Evolutionary conservation across 805 yeast species (phyloP), one percentile per base, ranked within the genome.

Genomic region (Pichia rugopelliculosa): DNA sequence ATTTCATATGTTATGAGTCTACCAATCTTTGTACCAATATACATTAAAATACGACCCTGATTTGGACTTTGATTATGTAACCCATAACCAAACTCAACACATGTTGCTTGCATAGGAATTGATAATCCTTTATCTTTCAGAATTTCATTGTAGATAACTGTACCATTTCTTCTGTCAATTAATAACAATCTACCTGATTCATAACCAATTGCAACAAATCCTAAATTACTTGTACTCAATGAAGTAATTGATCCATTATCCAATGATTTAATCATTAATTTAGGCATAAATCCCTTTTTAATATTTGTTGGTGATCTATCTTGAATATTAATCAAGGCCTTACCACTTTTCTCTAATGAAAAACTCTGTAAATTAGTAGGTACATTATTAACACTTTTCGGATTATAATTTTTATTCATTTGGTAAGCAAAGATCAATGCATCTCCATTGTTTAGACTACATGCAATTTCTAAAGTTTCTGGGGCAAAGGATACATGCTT

Each of bases 161-260:
- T 73, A 26, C 78, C 79, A 2, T 86, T 86, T 49, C 96, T 73
- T 47, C 86, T 71, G 65, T 91, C 97, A 49, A 90, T 68, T 0
- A 91, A 80, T 2, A 83, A 65, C 17, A 91, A 52, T 33, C 79
- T 73, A n/a, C 98, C 97, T 13, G 81, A 74, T 41, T 74, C 75
- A 61, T 84, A 88, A 0, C 86, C 95, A 38, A 87, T 70, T 0
- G 85, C 93, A 9, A 84, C 86, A 67, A 93, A 90, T 0, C 96
- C 96, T 42, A 88, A 72, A 53, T 83, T 76, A 51, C 90, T 82
- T 62, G 85, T 76, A 46, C 75, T 72, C 42, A 90, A 51, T 1
- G 86, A 76, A 0, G 90, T 70, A 10, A 86, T 81, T 4, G 60
- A 60, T 0, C 80, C 79, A 44, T 64, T 59, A 34, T 66, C 65